phyloP scores from a whole-genome alignment of 2,329 filamentous ascomycete genomes.

The Beauveria bassiana region DNA sequence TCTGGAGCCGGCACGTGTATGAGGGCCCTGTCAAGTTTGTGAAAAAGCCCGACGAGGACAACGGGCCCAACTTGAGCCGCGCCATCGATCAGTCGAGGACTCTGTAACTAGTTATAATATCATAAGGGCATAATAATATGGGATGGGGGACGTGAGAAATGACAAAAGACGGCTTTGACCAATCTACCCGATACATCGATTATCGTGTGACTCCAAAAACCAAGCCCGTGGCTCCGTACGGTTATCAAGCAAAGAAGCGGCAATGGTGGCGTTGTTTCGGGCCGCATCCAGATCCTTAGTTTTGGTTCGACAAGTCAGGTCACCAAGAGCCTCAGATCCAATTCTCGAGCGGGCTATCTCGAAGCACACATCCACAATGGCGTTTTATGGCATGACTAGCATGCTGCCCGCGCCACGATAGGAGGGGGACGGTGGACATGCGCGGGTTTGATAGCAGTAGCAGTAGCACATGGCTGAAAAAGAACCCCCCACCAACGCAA shows the following conservation, averaged over 20 bases:
- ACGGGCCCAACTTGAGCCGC: not conserved
- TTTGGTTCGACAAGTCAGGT: not conserved
- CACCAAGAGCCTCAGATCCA: not conserved
- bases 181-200: not conserved
- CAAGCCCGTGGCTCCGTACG: not conserved
- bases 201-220: not conserved
- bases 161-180: not conserved
- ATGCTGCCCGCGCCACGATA: not conserved
- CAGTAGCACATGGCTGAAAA: not conserved
- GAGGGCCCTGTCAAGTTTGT: slow-evolving; percentile 12
- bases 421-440: no score
- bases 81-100: not conserved
- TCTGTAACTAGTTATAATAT: not conserved
- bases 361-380: not conserved
- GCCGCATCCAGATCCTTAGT: not conserved
- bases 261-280: slow-evolving; percentile 3
- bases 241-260: not conserved
- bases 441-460: no score
- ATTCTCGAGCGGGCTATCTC: not conserved
- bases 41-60: not conserved
- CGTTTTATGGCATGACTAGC: not conserved
- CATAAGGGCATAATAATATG: no score
- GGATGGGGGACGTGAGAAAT: not conserved
- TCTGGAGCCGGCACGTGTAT: slow-evolving; percentile 17
- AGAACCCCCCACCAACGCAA: not conserved